These are phyloP conservation scores for Extremus antarcticus DNA, from an alignment of 495 filamentous ascomycete species.

Conservation along the genomic window DNA sequence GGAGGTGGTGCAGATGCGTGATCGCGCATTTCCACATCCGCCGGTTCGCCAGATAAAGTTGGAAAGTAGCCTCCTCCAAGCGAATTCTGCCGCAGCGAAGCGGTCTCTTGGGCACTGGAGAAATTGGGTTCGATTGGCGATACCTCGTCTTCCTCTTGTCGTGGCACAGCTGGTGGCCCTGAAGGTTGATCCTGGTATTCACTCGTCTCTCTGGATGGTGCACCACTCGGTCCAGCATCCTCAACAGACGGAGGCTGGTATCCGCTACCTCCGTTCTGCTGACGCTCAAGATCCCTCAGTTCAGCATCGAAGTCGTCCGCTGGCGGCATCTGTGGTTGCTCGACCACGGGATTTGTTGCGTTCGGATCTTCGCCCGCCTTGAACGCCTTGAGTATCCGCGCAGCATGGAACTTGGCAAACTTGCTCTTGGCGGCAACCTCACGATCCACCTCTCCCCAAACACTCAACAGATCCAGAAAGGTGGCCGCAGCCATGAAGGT, in stretches of 20 bases:
- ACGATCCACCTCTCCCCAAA: conserved; percentile 64
- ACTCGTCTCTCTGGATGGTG: neutral
- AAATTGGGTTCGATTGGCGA: conserved; percentile 30
- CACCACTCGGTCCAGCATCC: neutral
- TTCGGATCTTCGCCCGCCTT: conserved; percentile 91
- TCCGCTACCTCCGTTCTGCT: neutral
- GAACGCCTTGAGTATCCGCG: conserved; percentile 80
- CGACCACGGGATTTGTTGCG: conserved; percentile 60
- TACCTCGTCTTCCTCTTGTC: conserved; percentile 30
- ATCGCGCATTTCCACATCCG: conserved; percentile 13
- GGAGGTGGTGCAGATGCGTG: conserved; percentile 15
- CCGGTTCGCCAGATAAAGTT: conserved; percentile 30
- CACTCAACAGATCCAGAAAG: conserved; percentile 76
- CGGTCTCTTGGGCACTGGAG: conserved; percentile 1
- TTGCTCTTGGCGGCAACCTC: conserved; percentile 83
- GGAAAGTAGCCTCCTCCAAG: conserved; percentile 47
- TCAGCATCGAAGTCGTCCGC: conserved; percentile 50
- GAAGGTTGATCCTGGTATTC: neutral
- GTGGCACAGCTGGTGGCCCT: conserved; percentile 12
- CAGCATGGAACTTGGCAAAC: conserved; percentile 90
- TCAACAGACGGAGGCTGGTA: conserved; percentile 8
- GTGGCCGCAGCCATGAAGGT: conserved; percentile 86
- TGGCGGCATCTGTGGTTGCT: conserved; percentile 29
- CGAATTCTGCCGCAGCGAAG: conserved; percentile 28
- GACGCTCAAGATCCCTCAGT: conserved; percentile 43